Evolutionary conservation across 1,139 yeast genomes (phyloP), one percentile per base, ranked within the genome.

Genomic region (Barnettozyma hawaiiensis): DNA sequence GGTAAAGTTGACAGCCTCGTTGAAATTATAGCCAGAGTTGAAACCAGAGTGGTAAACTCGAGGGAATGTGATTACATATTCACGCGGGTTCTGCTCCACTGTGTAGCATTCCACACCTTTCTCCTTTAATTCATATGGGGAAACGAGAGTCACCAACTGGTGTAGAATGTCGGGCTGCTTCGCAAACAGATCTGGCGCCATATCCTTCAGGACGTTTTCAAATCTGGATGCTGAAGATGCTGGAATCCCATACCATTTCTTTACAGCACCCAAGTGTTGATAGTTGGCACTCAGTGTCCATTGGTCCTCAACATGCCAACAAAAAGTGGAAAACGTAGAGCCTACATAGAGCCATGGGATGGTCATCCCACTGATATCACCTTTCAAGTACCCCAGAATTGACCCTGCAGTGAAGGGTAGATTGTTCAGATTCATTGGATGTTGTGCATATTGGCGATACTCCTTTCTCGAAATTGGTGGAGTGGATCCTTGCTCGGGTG

Each of bases 271-370:
- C 48, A 72, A 68, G 59, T 83, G 90, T 54, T 87, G 84, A 58
- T 82, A 84, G 55, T 84, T 84, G 6, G 90, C 89, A 42, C 86
- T 79, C 43, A 82, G 61, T 0, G 92, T 82, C 57, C 81, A 82
- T 58, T 84, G 92, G 59, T 84, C 94, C 54, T 84, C 94, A 40
- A 83, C 82, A 59, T 84, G 94, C 94, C 94, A 84, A 59, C 94
- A 84, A 55, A 84, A 84, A 0, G 94, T 84, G 3, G 85, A 78
- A 49, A 82, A 72, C 31, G 82, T 66, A 2, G 86, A 81, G 0
- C 94, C 94, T 22, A 83, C 71, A 53, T 84, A 84, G 9, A 83
- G 69, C 94, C 94, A 84, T 1, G 94, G 94, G 7, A 81, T 71
- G 0, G 92, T 83, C 90, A 84, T 83, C 2, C 94, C 94, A 0